phyloP scores from a whole-genome alignment of 805 yeast genomes.

The Cephaloascus albidus region DNA sequence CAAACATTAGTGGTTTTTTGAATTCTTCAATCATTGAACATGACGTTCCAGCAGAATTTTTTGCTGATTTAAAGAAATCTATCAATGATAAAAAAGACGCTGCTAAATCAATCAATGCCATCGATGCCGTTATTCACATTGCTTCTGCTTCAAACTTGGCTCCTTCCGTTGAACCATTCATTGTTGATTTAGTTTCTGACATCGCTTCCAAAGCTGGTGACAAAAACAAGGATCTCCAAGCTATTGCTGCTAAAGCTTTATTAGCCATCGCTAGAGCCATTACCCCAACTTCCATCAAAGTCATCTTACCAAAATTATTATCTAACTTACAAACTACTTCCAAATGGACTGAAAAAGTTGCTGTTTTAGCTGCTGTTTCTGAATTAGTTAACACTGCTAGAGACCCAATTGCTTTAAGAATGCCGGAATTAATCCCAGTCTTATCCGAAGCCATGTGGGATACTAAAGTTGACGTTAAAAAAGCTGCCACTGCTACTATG shows the following conservation, averaged over 20 bases:
- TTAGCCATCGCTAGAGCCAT: slow-evolving; percentile 68
- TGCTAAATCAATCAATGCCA: slow-evolving; percentile 60
- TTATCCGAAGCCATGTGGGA: slow-evolving; percentile 99
- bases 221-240: slow-evolving; percentile 71
- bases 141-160: slow-evolving; percentile 70
- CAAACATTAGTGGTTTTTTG: slow-evolving; percentile 85
- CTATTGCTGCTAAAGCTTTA: slow-evolving; percentile 68
- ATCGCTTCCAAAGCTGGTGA: slow-evolving; percentile 82
- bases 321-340: slow-evolving; percentile 57
- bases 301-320: slow-evolving; percentile 74
- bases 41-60: slow-evolving; percentile 90
- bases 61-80: slow-evolving; percentile 65
- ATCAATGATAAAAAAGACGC: slow-evolving; percentile 73
- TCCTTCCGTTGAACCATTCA: slow-evolving; percentile 93
- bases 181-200: slow-evolving; percentile 66
- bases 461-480: slow-evolving; percentile 97
- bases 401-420: slow-evolving; percentile 93
- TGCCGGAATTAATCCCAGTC: slow-evolving; percentile 98
- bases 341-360: slow-evolving; percentile 98
- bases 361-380: slow-evolving; percentile 77
- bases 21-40: slow-evolving; percentile 97
- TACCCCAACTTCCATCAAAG: slow-evolving; percentile 92
- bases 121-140: slow-evolving; percentile 78
- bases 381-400: slow-evolving; percentile 90
- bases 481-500: slow-evolving; percentile 92